Conservation (phyloP, 139 green algal genomes). For the Chlorella ohadii region DNA sequence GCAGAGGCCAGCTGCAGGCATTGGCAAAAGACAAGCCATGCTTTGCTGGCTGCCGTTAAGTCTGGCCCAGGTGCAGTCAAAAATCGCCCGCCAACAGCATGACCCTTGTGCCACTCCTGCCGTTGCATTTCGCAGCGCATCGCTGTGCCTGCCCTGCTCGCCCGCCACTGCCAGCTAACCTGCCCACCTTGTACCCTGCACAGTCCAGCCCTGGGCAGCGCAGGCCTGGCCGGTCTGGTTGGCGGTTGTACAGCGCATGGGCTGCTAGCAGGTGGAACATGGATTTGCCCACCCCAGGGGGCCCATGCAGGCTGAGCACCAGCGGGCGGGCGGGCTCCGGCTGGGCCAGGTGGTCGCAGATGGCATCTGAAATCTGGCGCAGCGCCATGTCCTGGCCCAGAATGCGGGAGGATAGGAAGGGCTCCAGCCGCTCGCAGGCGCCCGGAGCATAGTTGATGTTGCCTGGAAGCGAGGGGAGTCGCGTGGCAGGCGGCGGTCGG, state of each 20-base stretch:
- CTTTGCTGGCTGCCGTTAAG: too few relatives aligned
- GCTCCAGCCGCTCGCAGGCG: slow-evolving; percentile 70
- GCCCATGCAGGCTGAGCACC: slow-evolving; percentile 87
- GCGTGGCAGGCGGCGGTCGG: not conserved
- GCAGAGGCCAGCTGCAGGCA: too few relatives aligned
- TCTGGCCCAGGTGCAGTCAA: too few relatives aligned
- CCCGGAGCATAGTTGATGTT: slow-evolving; percentile 56
- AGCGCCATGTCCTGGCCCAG: slow-evolving; percentile 83
- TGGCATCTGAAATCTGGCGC: slow-evolving; percentile 63
- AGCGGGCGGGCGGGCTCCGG: slow-evolving; percentile 70
- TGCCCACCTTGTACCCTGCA: slow-evolving; percentile 76
- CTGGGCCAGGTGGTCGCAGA: slow-evolving; percentile 82
- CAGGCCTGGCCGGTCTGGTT: not conserved
- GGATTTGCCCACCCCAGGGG: slow-evolving; percentile 93
- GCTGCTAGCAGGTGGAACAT: slow-evolving; percentile 81
- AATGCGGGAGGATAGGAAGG: slow-evolving; percentile 61
- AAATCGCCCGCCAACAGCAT: too few relatives aligned
- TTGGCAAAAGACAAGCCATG: too few relatives aligned
- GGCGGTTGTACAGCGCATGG: slow-evolving; percentile 77
- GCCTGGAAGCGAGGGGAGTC: slow-evolving; percentile 16
- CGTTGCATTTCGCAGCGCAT: too few relatives aligned
- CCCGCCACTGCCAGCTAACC: too few relatives aligned
- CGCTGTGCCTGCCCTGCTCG: too few relatives aligned
- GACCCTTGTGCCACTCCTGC: too few relatives aligned
- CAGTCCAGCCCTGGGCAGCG: slow-evolving; percentile 74